phyloP scores from a whole-genome alignment of 768 basidiomycete species.

The Tremella yokohamensis region DNA sequence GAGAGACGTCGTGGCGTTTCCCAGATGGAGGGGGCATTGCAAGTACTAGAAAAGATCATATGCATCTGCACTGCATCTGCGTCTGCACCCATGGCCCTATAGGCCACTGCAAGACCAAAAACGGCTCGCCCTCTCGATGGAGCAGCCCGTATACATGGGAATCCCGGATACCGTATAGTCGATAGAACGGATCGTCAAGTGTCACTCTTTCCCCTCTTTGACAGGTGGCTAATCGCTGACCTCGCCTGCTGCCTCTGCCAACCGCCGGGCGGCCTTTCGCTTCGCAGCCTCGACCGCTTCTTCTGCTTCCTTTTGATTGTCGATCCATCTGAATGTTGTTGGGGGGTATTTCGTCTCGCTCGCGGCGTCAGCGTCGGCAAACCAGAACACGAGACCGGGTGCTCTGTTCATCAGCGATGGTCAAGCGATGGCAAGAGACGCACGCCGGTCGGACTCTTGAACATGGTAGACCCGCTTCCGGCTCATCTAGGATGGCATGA shows the following conservation, averaged over 20 bases:
- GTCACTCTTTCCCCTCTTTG: no score
- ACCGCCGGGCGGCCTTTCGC: slow-evolving; percentile 24
- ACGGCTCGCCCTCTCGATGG: no score
- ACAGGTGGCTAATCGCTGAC: background rate
- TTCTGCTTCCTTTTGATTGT: slow-evolving; percentile 46
- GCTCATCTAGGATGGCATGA: slow-evolving; percentile 67
- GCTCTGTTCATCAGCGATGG: slow-evolving; percentile 26
- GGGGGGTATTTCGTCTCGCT: slow-evolving; percentile 43
- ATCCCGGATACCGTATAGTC: no score
- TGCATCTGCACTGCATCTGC: background rate
- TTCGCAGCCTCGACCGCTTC: slow-evolving; percentile 41
- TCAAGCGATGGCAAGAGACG: slow-evolving; percentile 12
- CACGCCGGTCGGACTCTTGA: slow-evolving; percentile 70
- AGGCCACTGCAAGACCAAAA: no score
- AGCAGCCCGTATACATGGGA: no score
- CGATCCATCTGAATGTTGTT: slow-evolving; percentile 45
- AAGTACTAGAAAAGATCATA: slow-evolving; percentile 27
- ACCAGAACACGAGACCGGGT: slow-evolving; percentile 90
- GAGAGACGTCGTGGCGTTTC: slow-evolving; percentile 88
- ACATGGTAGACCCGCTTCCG: slow-evolving; percentile 74
- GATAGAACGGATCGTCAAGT: no score
- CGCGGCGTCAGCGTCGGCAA: slow-evolving; percentile 82
- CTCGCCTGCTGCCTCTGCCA: slow-evolving; percentile 21
- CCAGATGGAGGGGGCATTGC: slow-evolving; percentile 62
- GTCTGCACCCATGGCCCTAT: no score